A percentile compares a stretch with the other conserved stretches of the same genome.
Conservation (phyloP, 306 rosid genomes). For the Cucumis sativus region DNA sequence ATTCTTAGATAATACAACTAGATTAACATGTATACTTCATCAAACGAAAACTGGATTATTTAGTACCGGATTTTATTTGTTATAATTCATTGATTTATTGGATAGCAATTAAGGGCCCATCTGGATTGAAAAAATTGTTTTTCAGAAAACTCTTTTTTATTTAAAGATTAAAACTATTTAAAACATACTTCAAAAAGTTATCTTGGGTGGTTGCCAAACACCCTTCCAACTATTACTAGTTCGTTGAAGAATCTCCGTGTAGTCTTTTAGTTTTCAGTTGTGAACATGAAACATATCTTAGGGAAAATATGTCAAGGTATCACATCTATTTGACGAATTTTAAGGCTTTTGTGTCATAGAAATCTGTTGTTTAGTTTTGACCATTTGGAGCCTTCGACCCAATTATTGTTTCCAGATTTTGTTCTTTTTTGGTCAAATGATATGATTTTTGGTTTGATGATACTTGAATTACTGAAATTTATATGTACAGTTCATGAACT, state of each 20-base stretch:
- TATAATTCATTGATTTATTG: too few species aligned
- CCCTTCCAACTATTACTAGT: neutral
- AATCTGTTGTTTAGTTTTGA: neutral
- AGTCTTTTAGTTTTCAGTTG: neutral
- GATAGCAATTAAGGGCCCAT: too few species aligned
- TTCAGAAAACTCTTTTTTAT: too few species aligned
- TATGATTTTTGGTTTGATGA: neutral
- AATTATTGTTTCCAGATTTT: neutral
- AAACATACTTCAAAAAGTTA: too few species aligned
- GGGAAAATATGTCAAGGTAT: neutral
- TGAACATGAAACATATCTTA: neutral
- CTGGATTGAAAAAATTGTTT: too few species aligned
- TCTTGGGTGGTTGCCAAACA: neutral
- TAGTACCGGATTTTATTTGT: neutral
- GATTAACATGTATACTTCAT: neutral
- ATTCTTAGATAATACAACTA: neutral
- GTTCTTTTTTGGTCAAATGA: neutral
- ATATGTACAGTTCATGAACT: conserved; percentile 4
- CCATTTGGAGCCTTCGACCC: neutral
- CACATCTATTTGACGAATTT: neutral
- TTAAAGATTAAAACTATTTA: too few species aligned
- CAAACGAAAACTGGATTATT: neutral
- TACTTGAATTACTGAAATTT: neutral
- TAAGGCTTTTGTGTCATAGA: neutral
- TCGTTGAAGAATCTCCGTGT: neutral